These are phyloP conservation scores for Penicillium desertorum DNA, from an alignment of 495 filamentous ascomycete species.

Conservation along the genomic window DNA sequence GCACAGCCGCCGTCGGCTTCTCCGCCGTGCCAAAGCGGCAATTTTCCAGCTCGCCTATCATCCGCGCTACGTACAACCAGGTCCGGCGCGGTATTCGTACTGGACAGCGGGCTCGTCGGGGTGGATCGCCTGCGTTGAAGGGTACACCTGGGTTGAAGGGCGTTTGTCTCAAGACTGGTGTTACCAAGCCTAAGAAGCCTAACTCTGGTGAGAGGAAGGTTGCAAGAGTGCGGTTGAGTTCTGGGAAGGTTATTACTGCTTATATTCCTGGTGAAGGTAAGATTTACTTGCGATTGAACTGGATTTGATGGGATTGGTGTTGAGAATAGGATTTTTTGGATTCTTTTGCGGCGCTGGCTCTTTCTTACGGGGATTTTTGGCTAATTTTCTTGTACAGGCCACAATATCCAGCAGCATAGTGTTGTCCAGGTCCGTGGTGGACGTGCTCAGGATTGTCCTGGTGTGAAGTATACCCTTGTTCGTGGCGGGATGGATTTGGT, in stretches of 20 bases:
- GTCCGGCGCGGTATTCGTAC: conserved; percentile 71
- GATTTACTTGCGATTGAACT: conserved; percentile 13
- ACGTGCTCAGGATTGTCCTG: conserved; percentile 92
- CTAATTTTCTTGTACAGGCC: conserved; percentile 52
- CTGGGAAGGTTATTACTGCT: conserved; percentile 78
- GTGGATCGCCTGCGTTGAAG: conserved; percentile 79
- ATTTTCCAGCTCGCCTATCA: conserved; percentile 47
- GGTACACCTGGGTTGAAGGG: conserved; percentile 83
- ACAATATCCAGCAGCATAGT: conserved; percentile 98
- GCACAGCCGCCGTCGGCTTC: conserved; percentile 28
- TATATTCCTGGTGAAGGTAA: conserved; percentile 95
- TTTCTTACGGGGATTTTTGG: neutral
- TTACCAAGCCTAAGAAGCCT: conserved; percentile 95
- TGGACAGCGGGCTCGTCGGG: conserved; percentile 72
- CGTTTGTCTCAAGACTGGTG: conserved; percentile 88
- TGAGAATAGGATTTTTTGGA: neutral
- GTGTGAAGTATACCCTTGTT: conserved; percentile 93
- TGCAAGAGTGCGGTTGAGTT: conserved; percentile 82
- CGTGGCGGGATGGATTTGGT: conserved; percentile 94
- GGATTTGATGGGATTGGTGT: conserved; percentile 5
- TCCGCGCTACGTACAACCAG: conserved; percentile 52
- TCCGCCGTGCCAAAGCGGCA: conserved; percentile 29
- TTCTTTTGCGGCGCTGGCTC: neutral
- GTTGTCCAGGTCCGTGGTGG: conserved; percentile 93
- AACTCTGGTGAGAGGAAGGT: conserved; percentile 95